Percentiles rank a stretch among this genome's conserved stretches.
Conservation (phyloP, 495 filamentous ascomycete genomes). For the Podospora fimiseda region DNA sequence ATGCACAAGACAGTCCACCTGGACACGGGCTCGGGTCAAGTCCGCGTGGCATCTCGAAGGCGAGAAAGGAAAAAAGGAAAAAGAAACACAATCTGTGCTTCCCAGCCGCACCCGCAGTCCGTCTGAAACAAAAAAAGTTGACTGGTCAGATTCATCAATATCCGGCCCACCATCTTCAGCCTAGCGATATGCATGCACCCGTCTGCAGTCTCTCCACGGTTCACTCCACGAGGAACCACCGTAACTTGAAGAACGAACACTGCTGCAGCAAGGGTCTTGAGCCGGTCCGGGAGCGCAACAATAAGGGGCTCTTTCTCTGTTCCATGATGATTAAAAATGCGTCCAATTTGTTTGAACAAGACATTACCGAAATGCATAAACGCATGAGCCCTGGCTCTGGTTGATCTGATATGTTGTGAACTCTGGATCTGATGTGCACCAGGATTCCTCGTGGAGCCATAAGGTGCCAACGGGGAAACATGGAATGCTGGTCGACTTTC, state of each 20-base stretch:
- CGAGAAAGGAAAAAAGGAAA: neutral
- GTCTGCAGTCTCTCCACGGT: too few species aligned
- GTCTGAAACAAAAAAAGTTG: neutral
- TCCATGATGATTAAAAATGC: neutral
- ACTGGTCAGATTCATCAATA: constrained; percentile 3
- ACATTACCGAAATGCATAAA: constrained; percentile 3
- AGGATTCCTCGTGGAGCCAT: too few species aligned
- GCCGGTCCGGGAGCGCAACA: neutral
- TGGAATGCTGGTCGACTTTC: neutral
- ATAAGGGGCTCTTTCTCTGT: neutral
- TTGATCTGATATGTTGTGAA: constrained; percentile 2
- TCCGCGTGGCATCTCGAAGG: neutral
- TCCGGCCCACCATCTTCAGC: constrained; percentile 5
- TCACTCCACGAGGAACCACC: too few species aligned
- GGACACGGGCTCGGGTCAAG: neutral
- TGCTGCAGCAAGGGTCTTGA: neutral
- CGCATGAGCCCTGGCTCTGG: neutral
- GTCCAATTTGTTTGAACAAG: neutral
- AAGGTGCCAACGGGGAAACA: neutral
- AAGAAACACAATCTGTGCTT: neutral
- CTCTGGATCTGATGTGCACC: too few species aligned
- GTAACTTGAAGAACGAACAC: too few species aligned
- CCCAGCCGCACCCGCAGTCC: neutral
- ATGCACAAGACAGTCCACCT: neutral
- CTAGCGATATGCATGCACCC: neutral